These are phyloP conservation scores for Ilyonectria sp. DNA, from an alignment of 2,329 filamentous ascomycete species.

Conservation along the genomic window DNA sequence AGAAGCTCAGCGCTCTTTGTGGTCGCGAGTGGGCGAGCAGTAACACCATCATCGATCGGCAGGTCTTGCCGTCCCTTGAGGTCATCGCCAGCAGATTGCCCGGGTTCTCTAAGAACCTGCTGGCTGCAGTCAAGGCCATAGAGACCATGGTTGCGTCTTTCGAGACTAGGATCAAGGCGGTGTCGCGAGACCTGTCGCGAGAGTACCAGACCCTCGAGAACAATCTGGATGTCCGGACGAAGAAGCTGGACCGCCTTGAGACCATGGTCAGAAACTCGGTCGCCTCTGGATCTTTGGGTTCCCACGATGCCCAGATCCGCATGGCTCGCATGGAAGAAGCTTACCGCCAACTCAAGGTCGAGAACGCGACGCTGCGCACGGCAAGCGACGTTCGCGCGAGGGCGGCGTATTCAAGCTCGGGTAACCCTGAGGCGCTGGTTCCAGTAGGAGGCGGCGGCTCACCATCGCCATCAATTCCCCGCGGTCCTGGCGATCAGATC, in stretches of 20 bases:
- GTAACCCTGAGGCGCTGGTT: constrained; percentile 56
- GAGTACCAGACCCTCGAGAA: constrained; percentile 91
- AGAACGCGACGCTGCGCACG: constrained; percentile 78
- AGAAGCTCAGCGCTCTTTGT: constrained; percentile 86
- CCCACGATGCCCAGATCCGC: constrained; percentile 61
- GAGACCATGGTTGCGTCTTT: constrained; percentile 86
- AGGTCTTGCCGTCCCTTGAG: constrained; percentile 85
- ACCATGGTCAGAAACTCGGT: constrained; percentile 79
- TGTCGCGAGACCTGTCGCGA: constrained; percentile 92
- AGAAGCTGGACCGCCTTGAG: constrained; percentile 91
- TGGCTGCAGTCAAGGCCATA: constrained; percentile 88
- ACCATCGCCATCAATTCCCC: constrained; percentile 69
- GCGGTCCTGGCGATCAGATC: constrained; percentile 64
- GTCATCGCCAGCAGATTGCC: constrained; percentile 88
- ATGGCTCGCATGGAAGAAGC: constrained; percentile 72
- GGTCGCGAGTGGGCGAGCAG: constrained; percentile 93
- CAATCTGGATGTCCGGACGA: constrained; percentile 82
- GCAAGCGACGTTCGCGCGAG: constrained; percentile 72
- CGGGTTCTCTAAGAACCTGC: constrained; percentile 90
- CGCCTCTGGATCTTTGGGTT: constrained; percentile 63
- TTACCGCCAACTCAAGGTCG: constrained; percentile 75
- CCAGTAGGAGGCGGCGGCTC: constrained; percentile 56
- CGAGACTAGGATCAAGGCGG: constrained; percentile 82
- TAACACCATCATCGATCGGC: constrained; percentile 90
- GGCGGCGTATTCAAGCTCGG: constrained; percentile 59